Evolutionary conservation across 768 basidiomycete genomes (phyloP).

Genomic region (Collybiopsis confluens): DNA sequence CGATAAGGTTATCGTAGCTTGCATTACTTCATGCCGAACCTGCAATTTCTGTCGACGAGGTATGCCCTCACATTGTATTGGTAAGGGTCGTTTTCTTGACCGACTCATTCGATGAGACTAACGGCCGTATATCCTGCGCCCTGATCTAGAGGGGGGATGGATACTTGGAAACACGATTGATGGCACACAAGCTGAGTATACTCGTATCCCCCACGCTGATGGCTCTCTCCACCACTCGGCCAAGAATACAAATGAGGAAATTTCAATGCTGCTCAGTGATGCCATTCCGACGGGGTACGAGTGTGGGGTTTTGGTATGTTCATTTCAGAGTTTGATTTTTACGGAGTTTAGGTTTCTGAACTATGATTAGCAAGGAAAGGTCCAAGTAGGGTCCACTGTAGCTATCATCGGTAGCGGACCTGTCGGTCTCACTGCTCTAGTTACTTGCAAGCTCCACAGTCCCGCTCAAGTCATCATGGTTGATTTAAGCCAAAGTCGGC

Average conservation of each 20-base stretch:
- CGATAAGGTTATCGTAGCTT: constrained; percentile 13
- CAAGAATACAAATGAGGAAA: constrained; percentile 11
- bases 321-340: too few relatives aligned
- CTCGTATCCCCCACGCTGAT: constrained; percentile 19
- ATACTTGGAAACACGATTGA: constrained; percentile 19
- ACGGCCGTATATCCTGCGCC: constrained; percentile 2
- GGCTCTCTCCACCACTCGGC: constrained; percentile 13
- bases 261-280: constrained; percentile 19
- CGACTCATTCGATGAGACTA: background rate
- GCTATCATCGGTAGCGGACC: constrained; percentile 20
- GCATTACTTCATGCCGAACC: constrained; percentile 18
- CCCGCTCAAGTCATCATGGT: constrained; percentile 17
- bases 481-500: constrained; percentile 15
- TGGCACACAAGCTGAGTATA: constrained; percentile 20
- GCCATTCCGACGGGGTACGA: constrained; percentile 19
- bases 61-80: constrained; percentile 15
- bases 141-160: constrained; percentile 17
- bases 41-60: constrained; percentile 16
- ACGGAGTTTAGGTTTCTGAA: too few relatives aligned
- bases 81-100: background rate
- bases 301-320: constrained; percentile 18
- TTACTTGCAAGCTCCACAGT: constrained; percentile 20
- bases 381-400: constrained; percentile 17
- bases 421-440: constrained; percentile 16
- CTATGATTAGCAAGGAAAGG: constrained; percentile 16